Base-by-base conservation (phyloP, 2,329 filamentous ascomycete species). In the Diaporthe ilicicola region DNA sequence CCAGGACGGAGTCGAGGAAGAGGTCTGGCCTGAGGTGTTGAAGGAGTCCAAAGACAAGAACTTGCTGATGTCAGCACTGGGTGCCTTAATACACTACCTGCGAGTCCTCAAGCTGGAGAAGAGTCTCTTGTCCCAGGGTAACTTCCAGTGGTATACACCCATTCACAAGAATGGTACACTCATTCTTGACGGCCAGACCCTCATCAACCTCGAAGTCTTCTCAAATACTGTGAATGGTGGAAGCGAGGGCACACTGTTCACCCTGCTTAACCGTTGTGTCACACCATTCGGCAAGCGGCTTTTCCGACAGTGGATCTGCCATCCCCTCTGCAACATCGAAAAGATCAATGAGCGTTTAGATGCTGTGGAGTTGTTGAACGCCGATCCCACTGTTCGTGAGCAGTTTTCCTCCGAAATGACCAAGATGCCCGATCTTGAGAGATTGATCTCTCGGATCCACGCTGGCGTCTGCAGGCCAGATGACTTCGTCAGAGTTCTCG, bases 171-270 rank as follows among this genome's bases (percentile, higher is more conserved):
- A 98, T 78, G 94, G 94, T 15, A 98, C 94, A 37, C 84, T 99
- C 54, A 92, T 99, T 12, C 87, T 99, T 1, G 96, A 99, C 76
- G 96, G 96, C 0, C 96, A 99, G 79, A 98, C 95, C 27, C 86
- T 99, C 76, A 97, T 97, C 85, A 99, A 99, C 77, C 90, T 99
- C n/a, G 96, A 99, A 79, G 89, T 99, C 6, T 99, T 99, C 76
- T 89, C 94, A 76, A 99, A 99, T 81, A 95, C 92, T 0, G 94
- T 93, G 74, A 95, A 98, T 78, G 95, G 95, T 9, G 91, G 94
- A 17, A 80, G 87, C 0, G 93, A 97, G 48, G 96, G 96, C 8
- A 98, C 96, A 0, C 83, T 99, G 1, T 99, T 98, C 81, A 89
- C 89, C 65, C 90, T 99, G 74, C 88, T 99, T 66, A 98, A 99